A percentile compares a stretch with the other conserved stretches of the same genome.
phyloP scores from a whole-genome alignment of 495 filamentous ascomycete genomes.

The Talaromyces thailandensis region DNA sequence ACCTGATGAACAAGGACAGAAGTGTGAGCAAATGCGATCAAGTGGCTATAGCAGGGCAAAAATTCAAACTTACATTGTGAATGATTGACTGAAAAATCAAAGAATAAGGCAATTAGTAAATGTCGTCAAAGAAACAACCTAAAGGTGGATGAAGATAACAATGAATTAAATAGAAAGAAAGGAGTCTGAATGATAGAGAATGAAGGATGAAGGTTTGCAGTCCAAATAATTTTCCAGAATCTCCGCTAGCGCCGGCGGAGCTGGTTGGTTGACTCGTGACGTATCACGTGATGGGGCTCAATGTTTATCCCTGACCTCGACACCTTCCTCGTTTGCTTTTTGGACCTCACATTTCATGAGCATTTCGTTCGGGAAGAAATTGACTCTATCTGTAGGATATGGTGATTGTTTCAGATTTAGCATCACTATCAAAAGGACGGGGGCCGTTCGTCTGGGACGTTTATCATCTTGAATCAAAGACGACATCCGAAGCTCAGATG shows the following conservation, averaged over 20 bases:
- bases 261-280: not conserved
- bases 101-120: not conserved
- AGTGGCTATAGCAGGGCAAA: not conserved
- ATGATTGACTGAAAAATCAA: not conserved
- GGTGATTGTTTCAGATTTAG: too few relatives aligned
- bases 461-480: too few relatives aligned
- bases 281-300: not conserved
- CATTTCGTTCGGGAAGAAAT: too few relatives aligned
- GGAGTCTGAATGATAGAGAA: not conserved
- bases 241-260: not conserved
- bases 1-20: not conserved
- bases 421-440: too few relatives aligned
- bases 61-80: not conserved
- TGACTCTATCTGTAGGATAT: too few relatives aligned
- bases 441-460: too few relatives aligned
- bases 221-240: not conserved
- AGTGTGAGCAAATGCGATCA: not conserved
- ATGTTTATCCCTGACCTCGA: not conserved
- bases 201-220: not conserved
- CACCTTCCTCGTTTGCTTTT: not conserved
- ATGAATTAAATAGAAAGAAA: not conserved
- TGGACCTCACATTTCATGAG: too few relatives aligned
- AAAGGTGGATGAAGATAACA: not conserved
- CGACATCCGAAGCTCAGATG: too few relatives aligned
- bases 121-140: not conserved